phyloP scores from a whole-genome alignment of 371 early-diverging fungal genomes.

The Apophysomyces variabilis region DNA sequence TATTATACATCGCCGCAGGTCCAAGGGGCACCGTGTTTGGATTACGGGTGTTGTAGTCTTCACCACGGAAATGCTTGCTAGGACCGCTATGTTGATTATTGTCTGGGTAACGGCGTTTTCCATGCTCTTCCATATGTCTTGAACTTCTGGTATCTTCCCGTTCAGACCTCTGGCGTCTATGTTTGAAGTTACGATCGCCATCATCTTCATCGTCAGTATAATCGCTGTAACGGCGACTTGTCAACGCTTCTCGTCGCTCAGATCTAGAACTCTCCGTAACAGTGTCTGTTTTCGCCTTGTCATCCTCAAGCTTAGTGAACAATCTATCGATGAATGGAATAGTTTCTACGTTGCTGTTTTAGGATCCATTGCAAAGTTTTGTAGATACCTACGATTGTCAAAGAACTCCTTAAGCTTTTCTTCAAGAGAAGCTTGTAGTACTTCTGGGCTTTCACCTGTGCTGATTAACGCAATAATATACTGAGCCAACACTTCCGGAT shows the following conservation, averaged over 20 bases:
- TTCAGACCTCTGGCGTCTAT: constrained; percentile 62
- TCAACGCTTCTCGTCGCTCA: constrained; percentile 11
- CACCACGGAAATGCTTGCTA: constrained; percentile 30
- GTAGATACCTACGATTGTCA: constrained; percentile 55
- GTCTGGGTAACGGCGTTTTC: constrained; percentile 34
- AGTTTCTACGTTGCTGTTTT: constrained; percentile 57
- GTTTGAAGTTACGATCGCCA: constrained; percentile 76
- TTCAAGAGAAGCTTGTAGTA: constrained; percentile 41
- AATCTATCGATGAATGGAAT: constrained; percentile 66
- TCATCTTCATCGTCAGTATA: constrained; percentile 67
- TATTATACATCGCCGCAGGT: constrained; percentile 32
- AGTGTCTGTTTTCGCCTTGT: not conserved
- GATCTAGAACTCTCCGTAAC: constrained; percentile 4
- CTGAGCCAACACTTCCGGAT: constrained; percentile 77
- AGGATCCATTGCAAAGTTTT: not conserved
- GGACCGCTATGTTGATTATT: constrained; percentile 21
- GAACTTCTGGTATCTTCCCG: constrained; percentile 22
- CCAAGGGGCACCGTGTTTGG: constrained; percentile 19
- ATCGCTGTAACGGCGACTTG: constrained; percentile 37
- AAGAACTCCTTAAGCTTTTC: constrained; percentile 61
- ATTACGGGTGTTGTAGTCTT: constrained; percentile 23
- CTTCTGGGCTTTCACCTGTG: constrained; percentile 59
- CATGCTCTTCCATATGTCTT: constrained; percentile 5
- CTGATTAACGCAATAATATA: constrained; percentile 80
- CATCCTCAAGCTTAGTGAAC: constrained; percentile 45